Conservation (phyloP, 2,329 filamentous ascomycete genomes). For the Exutisphaerella laricina region DNA sequence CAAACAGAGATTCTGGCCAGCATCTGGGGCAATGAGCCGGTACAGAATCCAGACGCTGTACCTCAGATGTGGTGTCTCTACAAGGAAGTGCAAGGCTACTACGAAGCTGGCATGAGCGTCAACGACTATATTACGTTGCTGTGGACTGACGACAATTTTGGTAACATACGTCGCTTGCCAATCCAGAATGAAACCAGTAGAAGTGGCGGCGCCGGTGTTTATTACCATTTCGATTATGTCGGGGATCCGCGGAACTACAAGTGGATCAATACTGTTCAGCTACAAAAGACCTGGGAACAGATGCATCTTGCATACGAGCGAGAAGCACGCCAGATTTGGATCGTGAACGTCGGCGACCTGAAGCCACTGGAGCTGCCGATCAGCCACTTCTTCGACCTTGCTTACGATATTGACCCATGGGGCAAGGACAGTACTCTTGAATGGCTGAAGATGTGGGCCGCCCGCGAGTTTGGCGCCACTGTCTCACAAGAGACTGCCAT, state of each 20-base stretch:
- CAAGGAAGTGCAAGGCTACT: conserved; percentile 67
- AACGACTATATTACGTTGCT: conserved; percentile 62
- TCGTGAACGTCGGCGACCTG: conserved; percentile 62
- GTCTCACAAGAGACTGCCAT: conserved; percentile 46
- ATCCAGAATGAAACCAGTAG: conserved; percentile 54
- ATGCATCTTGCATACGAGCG: conserved; percentile 58
- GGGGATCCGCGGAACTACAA: conserved; percentile 51
- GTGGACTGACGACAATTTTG: conserved; percentile 61
- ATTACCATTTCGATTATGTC: conserved; percentile 61
- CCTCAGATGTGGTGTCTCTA: conserved; percentile 70
- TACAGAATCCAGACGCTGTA: conserved; percentile 46
- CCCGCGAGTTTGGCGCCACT: conserved; percentile 52
- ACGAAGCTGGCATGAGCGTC: conserved; percentile 57
- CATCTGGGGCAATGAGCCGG: conserved; percentile 49
- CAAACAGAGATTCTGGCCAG: conserved; percentile 55
- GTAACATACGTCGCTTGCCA: conserved; percentile 59
- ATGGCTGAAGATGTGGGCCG: conserved; percentile 55
- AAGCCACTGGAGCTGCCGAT: conserved; percentile 62
- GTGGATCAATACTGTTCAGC: conserved; percentile 60
- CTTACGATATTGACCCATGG: conserved; percentile 57
- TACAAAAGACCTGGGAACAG: conserved; percentile 61
- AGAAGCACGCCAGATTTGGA: conserved; percentile 57
- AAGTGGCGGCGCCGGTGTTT: conserved; percentile 59
- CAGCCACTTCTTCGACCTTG: conserved; percentile 62
- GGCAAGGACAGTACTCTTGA: conserved; percentile 50